Evolutionary conservation across 225 moss, liverwort and hornwort species (phyloP), one percentile per base, ranked within the genome.

Genomic region (Physcomitrellopsis africana): DNA sequence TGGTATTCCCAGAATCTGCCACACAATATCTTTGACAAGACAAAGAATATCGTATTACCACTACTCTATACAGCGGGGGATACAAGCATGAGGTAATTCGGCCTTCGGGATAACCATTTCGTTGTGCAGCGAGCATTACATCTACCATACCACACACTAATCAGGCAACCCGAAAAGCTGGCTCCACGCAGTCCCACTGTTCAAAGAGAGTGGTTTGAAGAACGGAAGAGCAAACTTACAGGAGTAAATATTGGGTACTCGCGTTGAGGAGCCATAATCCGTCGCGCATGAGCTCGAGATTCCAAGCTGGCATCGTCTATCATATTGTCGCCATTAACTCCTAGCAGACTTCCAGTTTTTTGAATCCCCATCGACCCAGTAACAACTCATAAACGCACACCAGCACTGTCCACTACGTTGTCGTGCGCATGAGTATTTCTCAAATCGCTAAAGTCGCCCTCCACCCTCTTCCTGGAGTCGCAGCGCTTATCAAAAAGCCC

Each of bases 191-290:
- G 7, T 37, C 1, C 4, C 32, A 37, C 7, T 37, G 32, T 5
- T 37, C 32, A 37, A 37, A 37, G 32, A 37, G 32, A 37, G 5
- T 2, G 32, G 29, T 29, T 37, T 37, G 2, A 37, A 37, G 32
- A 37, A 37, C 32, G 9, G 18, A 45, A 52, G 48, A 76, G 15
- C 16, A 51, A 67, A 51, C 80, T 81, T 73, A 84, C 83, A 15
- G 73, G 51, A 65, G 17, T 73, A 51, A 73, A 63, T 59, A 67
- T 67, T n/a, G 76, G 76, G 54, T 79, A 70, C 60, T 79, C 79
- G 55, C 23, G 61, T 68, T 75, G 65, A 24, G 73, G 73, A 19
- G 73, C 62, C 65, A 76, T 63, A 46, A 69, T 61, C 49, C 66
- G 81, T 14, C 58, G 58, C 13, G 51, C 70, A 24, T 18, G 59